phyloP scores from a whole-genome alignment of 805 yeast genomes.

The Zygotorulaspora sp. region DNA sequence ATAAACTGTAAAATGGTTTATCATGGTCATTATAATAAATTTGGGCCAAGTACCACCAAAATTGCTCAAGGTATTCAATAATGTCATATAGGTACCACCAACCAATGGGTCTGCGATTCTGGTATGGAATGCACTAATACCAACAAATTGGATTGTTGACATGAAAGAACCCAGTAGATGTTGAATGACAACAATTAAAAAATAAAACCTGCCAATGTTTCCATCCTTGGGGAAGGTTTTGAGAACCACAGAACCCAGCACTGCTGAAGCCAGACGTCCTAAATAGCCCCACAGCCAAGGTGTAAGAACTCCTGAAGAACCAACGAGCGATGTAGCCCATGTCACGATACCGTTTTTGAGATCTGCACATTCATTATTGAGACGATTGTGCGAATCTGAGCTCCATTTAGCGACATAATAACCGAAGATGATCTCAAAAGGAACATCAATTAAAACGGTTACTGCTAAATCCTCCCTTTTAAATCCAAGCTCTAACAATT shows the following conservation, averaged over 20 bases:
- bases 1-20: conserved; percentile 71
- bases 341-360: conserved; percentile 1
- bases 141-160: conserved; percentile 93
- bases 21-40: conserved; percentile 68
- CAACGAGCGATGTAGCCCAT: conserved; percentile 22
- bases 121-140: conserved; percentile 92
- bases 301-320: conserved; percentile 52
- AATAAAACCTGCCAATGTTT: conserved; percentile 48
- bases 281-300: conserved; percentile 90
- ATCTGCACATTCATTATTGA: conserved; percentile 10
- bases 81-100: conserved; percentile 98
- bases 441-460: conserved; percentile 90
- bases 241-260: conserved; percentile 69
- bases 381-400: conserved; percentile 42
- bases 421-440: conserved; percentile 92
- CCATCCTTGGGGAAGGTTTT: conserved; percentile 59
- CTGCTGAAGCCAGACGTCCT: conserved; percentile 75
- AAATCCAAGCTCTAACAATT: conserved; percentile 84
- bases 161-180: conserved; percentile 85
- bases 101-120: conserved; percentile 90
- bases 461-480: conserved; percentile 91
- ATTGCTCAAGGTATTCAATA: conserved; percentile 84
- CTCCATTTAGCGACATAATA: conserved; percentile 96
- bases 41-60: conserved; percentile 98
- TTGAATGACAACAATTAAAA: conserved; percentile 69